Percentiles rank a stretch among this genome's conserved stretches.
Conservation (phyloP, 441 rosid genomes). For the Theobroma grandiflorum region DNA sequence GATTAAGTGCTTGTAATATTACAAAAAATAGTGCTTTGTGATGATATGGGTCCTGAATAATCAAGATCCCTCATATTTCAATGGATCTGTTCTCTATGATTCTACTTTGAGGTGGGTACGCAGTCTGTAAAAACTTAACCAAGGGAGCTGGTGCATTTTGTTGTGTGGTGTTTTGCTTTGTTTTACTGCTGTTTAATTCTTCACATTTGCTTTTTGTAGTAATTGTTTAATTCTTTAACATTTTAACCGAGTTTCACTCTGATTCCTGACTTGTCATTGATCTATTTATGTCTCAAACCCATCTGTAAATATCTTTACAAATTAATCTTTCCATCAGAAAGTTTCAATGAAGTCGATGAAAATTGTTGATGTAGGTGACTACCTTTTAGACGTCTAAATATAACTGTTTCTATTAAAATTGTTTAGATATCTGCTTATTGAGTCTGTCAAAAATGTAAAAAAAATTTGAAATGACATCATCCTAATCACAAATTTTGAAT, state of each 20-base stretch:
- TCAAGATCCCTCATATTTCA: not conserved
- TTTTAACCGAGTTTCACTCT: not conserved
- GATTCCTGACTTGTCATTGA: not conserved
- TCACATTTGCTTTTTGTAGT: not conserved
- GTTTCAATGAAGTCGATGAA: not conserved
- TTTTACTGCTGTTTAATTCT: not conserved
- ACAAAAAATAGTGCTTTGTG: not conserved
- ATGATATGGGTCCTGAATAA: not conserved
- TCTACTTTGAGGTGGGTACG: no score
- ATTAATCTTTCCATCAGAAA: not conserved
- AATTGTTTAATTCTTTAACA: not conserved
- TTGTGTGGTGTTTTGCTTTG: not conserved
- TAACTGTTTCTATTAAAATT: no score
- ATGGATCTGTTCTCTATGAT: not conserved
- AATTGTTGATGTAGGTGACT: not conserved
- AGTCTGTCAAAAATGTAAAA: no score
- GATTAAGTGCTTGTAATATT: constrained; percentile 10
- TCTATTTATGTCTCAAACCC: not conserved
- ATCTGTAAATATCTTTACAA: not conserved
- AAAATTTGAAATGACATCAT: no score
- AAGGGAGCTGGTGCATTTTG: not conserved
- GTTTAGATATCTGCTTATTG: no score
- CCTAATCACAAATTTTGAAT: no score
- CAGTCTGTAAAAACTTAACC: no score
- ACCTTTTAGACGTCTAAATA: not conserved